Base-by-base conservation (phyloP, 495 filamentous ascomycete species). In the Penicillium angulare region DNA sequence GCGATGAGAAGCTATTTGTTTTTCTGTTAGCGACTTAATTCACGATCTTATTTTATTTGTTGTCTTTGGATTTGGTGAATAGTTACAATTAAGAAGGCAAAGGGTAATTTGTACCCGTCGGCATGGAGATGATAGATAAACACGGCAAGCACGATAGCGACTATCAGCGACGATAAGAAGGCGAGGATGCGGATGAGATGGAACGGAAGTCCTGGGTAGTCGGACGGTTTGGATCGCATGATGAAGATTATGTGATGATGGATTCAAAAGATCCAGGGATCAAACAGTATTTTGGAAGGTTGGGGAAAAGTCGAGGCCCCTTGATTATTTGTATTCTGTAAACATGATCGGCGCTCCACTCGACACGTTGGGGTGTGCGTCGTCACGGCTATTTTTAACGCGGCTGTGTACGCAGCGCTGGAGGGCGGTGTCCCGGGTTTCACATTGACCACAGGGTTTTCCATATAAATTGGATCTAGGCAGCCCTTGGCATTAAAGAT, bases 51-150 rank as follows among this genome's bases (percentile, higher is more conserved):
- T 26, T 16, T 56, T 47, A 13, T 35, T 40, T 29, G 27, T 51
- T 33, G 10, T 21, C 18, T 27, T 33, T n/a, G n/a, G 40, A 20
- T 36, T 17, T 32, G 49, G 32, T n/a, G 36, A 47, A 24, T 12
- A 27, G 18, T 50, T 74, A 86, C 83, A 43, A 86, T 64, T 16
- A 86, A 68, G 56, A 86, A 86, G 20, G 84, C 83, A 74, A 80
- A 86, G 10, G 84, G 85, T 4, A 84, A 66, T 43, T 71, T 69
- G 59, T 73, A 81, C 27, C 73, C 65, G 49, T 79, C 78, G 29
- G 67, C 53, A 40, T 74, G 72, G 24, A 88, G 75, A 52, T 85
- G 76, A 55, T 76, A 78, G 45, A 80, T 76, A 68, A 88, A 88
- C 53, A 81, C 81, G 39, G 67, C 69, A 57, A 87, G 78, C 32